Conservation (phyloP, 257 asterid species). For the Solanum lycopersicoides region DNA sequence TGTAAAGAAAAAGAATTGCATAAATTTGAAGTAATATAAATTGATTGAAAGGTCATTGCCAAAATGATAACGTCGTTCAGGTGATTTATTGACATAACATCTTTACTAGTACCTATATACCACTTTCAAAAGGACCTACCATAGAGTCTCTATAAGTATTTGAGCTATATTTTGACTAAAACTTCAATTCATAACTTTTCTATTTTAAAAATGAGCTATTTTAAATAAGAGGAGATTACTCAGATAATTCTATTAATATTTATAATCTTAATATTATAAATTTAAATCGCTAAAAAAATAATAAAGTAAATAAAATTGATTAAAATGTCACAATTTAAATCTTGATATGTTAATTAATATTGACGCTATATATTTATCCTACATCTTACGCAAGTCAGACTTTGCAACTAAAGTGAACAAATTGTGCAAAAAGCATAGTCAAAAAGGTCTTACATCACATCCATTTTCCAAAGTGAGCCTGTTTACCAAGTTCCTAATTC, state of each 20-base stretch:
- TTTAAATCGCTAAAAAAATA: fast-evolving
- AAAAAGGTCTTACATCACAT: not conserved
- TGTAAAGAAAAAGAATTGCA: not conserved
- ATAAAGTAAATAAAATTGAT: fast-evolving
- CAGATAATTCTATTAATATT: fast-evolving
- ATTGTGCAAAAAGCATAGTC: not conserved
- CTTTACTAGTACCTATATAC: not conserved
- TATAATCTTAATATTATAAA: too few species aligned
- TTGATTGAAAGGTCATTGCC: not conserved
- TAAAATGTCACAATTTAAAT: not conserved
- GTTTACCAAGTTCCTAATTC: not conserved
- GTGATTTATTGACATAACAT: not conserved
- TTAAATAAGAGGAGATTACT: too few species aligned
- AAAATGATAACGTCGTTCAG: not conserved
- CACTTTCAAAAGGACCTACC: not conserved
- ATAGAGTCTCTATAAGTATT: not conserved
- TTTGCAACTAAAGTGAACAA: not conserved
- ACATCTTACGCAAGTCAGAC: not conserved
- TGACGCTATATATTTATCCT: too few species aligned
- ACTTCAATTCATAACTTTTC: not conserved
- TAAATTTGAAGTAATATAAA: not conserved
- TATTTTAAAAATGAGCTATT: not conserved
- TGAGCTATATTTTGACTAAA: not conserved
- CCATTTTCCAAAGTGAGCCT: not conserved
- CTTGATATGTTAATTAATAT: too few species aligned